phyloP scores from a whole-genome alignment of 805 yeast species.

The Kluyveromyces aestuarii region DNA sequence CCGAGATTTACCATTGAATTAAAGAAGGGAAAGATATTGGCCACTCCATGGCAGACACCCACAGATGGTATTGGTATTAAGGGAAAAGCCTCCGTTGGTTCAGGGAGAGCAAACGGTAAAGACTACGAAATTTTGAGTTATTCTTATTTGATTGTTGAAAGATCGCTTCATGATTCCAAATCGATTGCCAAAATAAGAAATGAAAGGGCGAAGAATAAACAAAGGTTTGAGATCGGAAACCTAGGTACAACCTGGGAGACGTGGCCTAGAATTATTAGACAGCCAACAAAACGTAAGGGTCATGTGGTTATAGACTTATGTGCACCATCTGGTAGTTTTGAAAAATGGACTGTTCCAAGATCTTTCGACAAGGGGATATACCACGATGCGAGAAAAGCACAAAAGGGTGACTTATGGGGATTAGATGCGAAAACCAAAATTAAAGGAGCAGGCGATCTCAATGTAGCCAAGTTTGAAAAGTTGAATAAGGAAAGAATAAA shows the following conservation, averaged over 20 bases:
- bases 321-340: slow-evolving; percentile 69
- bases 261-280: slow-evolving; percentile 67
- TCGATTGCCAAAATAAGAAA: slow-evolving; percentile 35
- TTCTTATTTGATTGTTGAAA: slow-evolving; percentile 64
- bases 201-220: slow-evolving; percentile 27
- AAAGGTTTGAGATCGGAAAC: slow-evolving; percentile 16
- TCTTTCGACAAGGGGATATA: slow-evolving; percentile 64
- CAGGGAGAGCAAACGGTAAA: slow-evolving; percentile 69
- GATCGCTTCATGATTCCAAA: slow-evolving; percentile 39
- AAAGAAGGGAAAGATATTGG: slow-evolving; percentile 69
- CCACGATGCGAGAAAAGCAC: slow-evolving; percentile 83
- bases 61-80: slow-evolving; percentile 47
- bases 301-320: slow-evolving; percentile 77
- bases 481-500: slow-evolving; percentile 18
- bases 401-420: slow-evolving; percentile 85
- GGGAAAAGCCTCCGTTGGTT: slow-evolving; percentile 41
- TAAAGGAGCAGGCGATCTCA: slow-evolving; percentile 20
- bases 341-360: slow-evolving; percentile 81
- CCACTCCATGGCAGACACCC: slow-evolving; percentile 59
- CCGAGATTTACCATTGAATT: slow-evolving; percentile 77
- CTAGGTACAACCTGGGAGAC: slow-evolving; percentile 24
- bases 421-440: slow-evolving; percentile 49
- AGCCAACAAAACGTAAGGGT: slow-evolving; percentile 71
- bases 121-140: slow-evolving; percentile 64
- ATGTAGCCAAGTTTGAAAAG: slow-evolving; percentile 18